Evolutionary conservation across 257 asterid species (phyloP), one percentile per base, ranked within the genome.

Genomic region (Gentiana dahurica): DNA sequence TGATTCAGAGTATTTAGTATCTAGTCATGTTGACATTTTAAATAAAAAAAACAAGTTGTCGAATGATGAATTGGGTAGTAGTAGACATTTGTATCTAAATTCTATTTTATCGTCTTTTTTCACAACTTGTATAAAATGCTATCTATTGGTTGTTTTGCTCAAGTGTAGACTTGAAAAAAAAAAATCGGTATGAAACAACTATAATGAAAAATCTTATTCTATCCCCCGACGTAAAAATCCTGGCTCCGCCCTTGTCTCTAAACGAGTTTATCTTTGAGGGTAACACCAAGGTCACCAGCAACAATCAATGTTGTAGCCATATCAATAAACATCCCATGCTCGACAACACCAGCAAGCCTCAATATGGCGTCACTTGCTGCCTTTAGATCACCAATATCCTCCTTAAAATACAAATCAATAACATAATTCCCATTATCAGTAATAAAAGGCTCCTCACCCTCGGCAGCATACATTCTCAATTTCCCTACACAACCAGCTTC

Each of bases 301-400:
- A 74, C 71, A 53, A 74, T 70, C 71, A 70, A 52, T 11, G 80
- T 74, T 12, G 73, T 74, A 1, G 74, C 80, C 76, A 74, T 66
- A 13, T 67, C 80, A 46, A 70, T 61, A 67, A 74, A 74, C 80
- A 74, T 66, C 1, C 76, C 80, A 44, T 74, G 76, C 59, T 74
- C 80, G 24, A 70, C 77, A 45, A 74, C 80, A 47, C 80, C 80
- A 6, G 80, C 63, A 58, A 74, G 73, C 73, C 79, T 69, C 68
- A 74, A 63, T 56, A 74, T 74, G 1, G 73, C 76, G 48, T 66
- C 76, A 39, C 73, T 70, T 0, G 76, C 71, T 15, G 70, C 76
- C 48, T 58, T 70, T 59, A 74, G 63, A 58, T 70, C 70, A 12
- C 73, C 73, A 35, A 70, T 69, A 38, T 73, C 75, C 47, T 61